Evolutionary conservation across 1,284 basidiomycete species (phyloP).

Genomic region (Golubevia pallescens): DNA sequence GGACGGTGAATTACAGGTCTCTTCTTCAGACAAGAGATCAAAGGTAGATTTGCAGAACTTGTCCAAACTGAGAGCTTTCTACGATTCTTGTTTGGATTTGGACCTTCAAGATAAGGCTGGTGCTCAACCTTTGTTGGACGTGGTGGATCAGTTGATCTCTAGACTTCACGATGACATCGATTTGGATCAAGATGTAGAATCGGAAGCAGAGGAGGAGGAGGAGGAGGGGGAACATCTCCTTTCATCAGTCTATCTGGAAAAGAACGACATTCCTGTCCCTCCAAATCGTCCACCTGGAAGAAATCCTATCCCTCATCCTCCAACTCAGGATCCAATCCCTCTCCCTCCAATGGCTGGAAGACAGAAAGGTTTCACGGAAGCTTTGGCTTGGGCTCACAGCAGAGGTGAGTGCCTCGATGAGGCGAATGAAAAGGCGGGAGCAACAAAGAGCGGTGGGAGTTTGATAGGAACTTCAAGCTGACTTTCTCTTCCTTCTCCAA

Average conservation of each 20-base stretch:
- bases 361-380: slow-evolving; percentile 74
- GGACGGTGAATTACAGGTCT: slow-evolving; percentile 70
- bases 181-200: slow-evolving; percentile 68
- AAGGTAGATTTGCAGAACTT: slow-evolving; percentile 74
- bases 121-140: slow-evolving; percentile 65
- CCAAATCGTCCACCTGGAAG: slow-evolving; percentile 36
- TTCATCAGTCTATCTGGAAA: slow-evolving; percentile 29
- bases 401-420: slow-evolving; percentile 71
- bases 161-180: slow-evolving; percentile 16
- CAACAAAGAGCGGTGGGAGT: no score
- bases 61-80: slow-evolving; percentile 79
- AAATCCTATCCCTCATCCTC: slow-evolving; percentile 36
- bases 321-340: slow-evolving; percentile 27
- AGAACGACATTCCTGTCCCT: neutral
- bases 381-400: slow-evolving; percentile 84
- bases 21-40: slow-evolving; percentile 12
- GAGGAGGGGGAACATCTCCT: slow-evolving; percentile 22
- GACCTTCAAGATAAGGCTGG: slow-evolving; percentile 66
- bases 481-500: neutral
- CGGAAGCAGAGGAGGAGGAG: slow-evolving; percentile 74
- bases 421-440: neutral
- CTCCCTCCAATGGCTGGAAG: slow-evolving; percentile 35
- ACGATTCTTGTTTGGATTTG: slow-evolving; percentile 83
- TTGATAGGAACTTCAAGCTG: no score
- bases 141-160: slow-evolving; percentile 65